Evolutionary conservation across 176 grass and related monocot genomes (phyloP).

Genomic region (Juncus inflexus): DNA sequence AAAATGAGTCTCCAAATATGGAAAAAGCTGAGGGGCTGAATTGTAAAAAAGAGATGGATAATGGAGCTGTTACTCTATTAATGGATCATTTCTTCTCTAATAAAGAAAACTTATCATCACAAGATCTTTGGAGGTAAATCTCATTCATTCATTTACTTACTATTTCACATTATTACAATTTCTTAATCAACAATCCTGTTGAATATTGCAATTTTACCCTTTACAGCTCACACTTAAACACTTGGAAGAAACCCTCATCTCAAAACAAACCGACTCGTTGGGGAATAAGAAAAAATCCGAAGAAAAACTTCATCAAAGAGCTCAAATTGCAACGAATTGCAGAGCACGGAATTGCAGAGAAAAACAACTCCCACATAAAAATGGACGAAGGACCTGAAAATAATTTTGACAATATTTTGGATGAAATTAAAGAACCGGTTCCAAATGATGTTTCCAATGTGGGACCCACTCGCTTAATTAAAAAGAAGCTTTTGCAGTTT

Average conservation of each 20-base stretch:
- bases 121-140: slow-evolving; percentile 68
- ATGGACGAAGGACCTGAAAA: slow-evolving; percentile 37
- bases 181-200: neutral
- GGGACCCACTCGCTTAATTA: slow-evolving; percentile 26
- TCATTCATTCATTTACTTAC: neutral
- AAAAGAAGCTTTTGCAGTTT: slow-evolving; percentile 86
- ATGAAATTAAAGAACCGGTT: slow-evolving; percentile 50
- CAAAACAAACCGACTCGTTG: slow-evolving; percentile 50
- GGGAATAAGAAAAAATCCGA: slow-evolving; percentile 71
- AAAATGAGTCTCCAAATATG: slow-evolving; percentile 26
- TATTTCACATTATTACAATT: neutral
- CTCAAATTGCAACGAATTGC: slow-evolving; percentile 71
- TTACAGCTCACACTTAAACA: slow-evolving; percentile 55
- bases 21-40: slow-evolving; percentile 7
- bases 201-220: slow-evolving; percentile 1
- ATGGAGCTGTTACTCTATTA: slow-evolving; percentile 50
- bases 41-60: slow-evolving; percentile 30
- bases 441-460: slow-evolving; percentile 25
- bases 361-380: slow-evolving; percentile 32
- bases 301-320: slow-evolving; percentile 63
- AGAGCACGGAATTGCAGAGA: slow-evolving; percentile 39
- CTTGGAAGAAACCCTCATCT: slow-evolving; percentile 51
- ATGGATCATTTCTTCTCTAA: slow-evolving; percentile 71
- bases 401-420: slow-evolving; percentile 48
- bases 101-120: slow-evolving; percentile 36